phyloP scores from a whole-genome alignment of 1,139 yeast species.

The Debaryomyces fabryi region DNA sequence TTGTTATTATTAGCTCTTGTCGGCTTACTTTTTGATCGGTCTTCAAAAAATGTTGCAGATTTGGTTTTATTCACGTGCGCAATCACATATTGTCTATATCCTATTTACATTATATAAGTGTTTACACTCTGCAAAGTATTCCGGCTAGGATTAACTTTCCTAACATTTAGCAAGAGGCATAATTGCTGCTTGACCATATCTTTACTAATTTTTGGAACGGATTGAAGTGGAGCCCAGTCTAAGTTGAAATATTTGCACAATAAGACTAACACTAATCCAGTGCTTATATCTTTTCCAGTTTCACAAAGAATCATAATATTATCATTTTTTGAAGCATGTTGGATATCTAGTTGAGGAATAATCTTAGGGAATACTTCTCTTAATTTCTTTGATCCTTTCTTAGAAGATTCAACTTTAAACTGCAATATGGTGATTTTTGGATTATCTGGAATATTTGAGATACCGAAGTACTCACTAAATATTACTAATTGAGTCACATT shows the following conservation, averaged over 20 bases:
- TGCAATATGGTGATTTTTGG: conserved; percentile 15
- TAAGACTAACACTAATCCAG: conserved; percentile 58
- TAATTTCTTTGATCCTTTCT: conserved; percentile 64
- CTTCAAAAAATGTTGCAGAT: not conserved
- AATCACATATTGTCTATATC: not conserved
- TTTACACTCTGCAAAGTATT: conserved; percentile 72
- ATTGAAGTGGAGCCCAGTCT: conserved; percentile 34
- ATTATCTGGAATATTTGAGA: conserved; percentile 25
- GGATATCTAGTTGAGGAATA: conserved; percentile 21
- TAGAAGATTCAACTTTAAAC: conserved; percentile 46
- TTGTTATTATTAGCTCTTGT: not conserved
- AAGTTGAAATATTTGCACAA: conserved; percentile 49
- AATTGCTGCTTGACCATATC: conserved; percentile 60
- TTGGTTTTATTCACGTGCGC: not conserved
- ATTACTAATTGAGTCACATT: conserved; percentile 22
- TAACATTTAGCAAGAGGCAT: conserved; percentile 45
- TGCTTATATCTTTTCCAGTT: conserved; percentile 65
- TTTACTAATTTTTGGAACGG: conserved; percentile 41
- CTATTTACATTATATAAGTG: conserved; percentile 34
- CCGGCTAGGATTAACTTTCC: conserved; percentile 72
- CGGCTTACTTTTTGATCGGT: not conserved
- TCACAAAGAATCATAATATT: conserved; percentile 56
- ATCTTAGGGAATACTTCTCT: conserved; percentile 46
- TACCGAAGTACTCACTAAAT: conserved; percentile 24
- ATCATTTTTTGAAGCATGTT: conserved; percentile 9